phyloP scores from a whole-genome alignment of 768 basidiomycete species.

The Cantharellus anzutake region DNA sequence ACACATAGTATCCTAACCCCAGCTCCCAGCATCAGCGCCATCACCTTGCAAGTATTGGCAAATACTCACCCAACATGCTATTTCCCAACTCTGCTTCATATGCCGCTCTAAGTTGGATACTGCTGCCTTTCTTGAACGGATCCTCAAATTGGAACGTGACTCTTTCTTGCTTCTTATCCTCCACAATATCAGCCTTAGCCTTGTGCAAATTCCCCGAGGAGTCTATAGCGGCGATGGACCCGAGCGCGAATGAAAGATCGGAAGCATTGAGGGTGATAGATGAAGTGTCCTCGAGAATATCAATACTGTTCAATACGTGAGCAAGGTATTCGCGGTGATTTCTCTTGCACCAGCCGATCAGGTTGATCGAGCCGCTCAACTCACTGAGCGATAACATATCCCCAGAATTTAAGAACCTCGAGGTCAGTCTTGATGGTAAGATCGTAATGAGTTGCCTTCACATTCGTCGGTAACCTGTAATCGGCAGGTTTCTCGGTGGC shows the following conservation, averaged over 20 bases:
- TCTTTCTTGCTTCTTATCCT: constrained; percentile 48
- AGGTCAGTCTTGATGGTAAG: constrained; percentile 33
- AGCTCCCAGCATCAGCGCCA: too few relatives aligned
- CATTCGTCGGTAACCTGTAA: constrained; percentile 8
- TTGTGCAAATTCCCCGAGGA: constrained; percentile 29
- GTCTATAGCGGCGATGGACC: constrained; percentile 28
- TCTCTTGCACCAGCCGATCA: not conserved
- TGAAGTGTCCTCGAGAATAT: constrained; percentile 41
- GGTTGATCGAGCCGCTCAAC: constrained; percentile 11
- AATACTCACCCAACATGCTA: constrained; percentile 44
- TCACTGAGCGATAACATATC: constrained; percentile 53
- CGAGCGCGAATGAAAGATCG: constrained; percentile 36
- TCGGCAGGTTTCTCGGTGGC: not conserved
- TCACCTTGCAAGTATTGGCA: not conserved
- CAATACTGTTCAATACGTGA: constrained; percentile 27
- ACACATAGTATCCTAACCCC: constrained; percentile 39
- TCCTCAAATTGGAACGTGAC: constrained; percentile 38
- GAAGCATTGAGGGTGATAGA: constrained; percentile 46
- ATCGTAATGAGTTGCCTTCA: constrained; percentile 18
- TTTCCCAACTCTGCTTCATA: constrained; percentile 50
- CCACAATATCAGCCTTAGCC: constrained; percentile 22
- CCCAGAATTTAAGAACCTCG: constrained; percentile 51
- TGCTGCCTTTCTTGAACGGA: constrained; percentile 43
- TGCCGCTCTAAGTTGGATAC: constrained; percentile 46
- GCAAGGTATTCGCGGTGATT: not conserved